A percentile compares a stretch with the other conserved stretches of the same genome.
Evolutionary conservation across 1,139 yeast genomes (phyloP).

Genomic region (Scheffersomyces quercinus): DNA sequence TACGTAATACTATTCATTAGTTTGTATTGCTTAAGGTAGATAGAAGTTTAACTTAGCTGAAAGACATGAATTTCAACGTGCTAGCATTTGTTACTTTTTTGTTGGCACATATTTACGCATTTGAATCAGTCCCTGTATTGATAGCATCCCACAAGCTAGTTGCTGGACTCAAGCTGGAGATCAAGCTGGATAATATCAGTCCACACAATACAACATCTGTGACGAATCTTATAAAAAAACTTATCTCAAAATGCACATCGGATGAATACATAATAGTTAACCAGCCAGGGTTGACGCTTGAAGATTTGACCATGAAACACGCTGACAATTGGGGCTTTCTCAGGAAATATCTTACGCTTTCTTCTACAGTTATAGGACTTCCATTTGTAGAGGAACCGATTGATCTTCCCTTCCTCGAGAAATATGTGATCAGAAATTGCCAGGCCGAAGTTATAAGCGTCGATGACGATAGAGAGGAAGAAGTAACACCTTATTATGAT

Average conservation of each 20-base stretch:
- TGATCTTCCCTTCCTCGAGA: slow-evolving; percentile 49
- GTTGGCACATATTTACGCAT: slow-evolving; percentile 6
- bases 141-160: slow-evolving; percentile 47
- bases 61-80: too few relatives aligned
- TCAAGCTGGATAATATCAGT: slow-evolving; percentile 18
- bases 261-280: slow-evolving; percentile 70
- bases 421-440: slow-evolving; percentile 47
- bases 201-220: slow-evolving; percentile 30
- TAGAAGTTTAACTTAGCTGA: too few relatives aligned
- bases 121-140: slow-evolving; percentile 34
- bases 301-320: slow-evolving; percentile 51
- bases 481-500: slow-evolving; percentile 53
- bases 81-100: not conserved
- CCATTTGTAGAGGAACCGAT: slow-evolving; percentile 52
- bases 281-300: slow-evolving; percentile 63
- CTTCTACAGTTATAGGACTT: slow-evolving; percentile 65
- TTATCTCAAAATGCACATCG: slow-evolving; percentile 63
- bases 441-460: slow-evolving; percentile 45
- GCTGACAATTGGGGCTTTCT: slow-evolving; percentile 53
- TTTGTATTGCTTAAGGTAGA: too few relatives aligned
- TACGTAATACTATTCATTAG: too few relatives aligned
- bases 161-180: slow-evolving; percentile 34
- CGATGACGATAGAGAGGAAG: slow-evolving; percentile 41
- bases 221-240: slow-evolving; percentile 45
- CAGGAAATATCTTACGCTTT: slow-evolving; percentile 52